Percentiles rank a stretch among this genome's conserved stretches.
These are phyloP conservation scores for Jaminaea rosea DNA, from an alignment of 1,284 basidiomycete species.

Conservation along the genomic window DNA sequence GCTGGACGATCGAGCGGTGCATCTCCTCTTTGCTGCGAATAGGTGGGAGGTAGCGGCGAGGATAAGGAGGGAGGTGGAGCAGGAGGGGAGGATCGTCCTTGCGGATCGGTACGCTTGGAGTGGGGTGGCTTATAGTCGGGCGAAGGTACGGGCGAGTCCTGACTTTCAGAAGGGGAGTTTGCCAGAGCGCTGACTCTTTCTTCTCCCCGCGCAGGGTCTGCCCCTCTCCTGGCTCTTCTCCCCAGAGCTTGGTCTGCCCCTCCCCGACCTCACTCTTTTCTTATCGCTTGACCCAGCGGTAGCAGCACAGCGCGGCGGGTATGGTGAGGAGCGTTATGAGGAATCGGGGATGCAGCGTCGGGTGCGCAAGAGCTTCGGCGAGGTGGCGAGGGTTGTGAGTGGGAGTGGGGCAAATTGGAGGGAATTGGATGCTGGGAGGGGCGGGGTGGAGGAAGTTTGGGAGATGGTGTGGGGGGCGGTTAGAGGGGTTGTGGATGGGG, in stretches of 20 bases:
- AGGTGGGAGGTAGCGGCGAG: slow-evolving; percentile 81
- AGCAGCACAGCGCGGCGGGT: slow-evolving; percentile 69
- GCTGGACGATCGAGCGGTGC: slow-evolving; percentile 81
- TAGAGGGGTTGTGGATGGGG: not conserved
- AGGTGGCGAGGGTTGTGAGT: slow-evolving; percentile 7
- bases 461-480: not conserved
- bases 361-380: slow-evolving; percentile 38
- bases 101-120: slow-evolving; percentile 96
- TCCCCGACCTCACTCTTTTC: slow-evolving; percentile 80
- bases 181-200: not conserved
- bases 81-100: slow-evolving; percentile 64
- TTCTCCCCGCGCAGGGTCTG: slow-evolving; percentile 49
- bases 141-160: slow-evolving; percentile 57
- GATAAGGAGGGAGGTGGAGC: slow-evolving; percentile 55
- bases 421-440: not conserved
- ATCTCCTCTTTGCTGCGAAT: slow-evolving; percentile 92
- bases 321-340: slow-evolving; percentile 69
- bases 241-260: slow-evolving; percentile 75
- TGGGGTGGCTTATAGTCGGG: slow-evolving; percentile 83
- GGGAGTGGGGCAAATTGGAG: not conserved
- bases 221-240: slow-evolving; percentile 66
- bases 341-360: slow-evolving; percentile 43
- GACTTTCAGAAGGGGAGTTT: slow-evolving; percentile 44
- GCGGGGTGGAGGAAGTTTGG: not conserved
- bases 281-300: slow-evolving; percentile 68